A percentile compares a stretch with the other conserved stretches of the same genome.
Evolutionary conservation across 78 protist species (phyloP).

Genomic region (Speleostelium caveatum): DNA sequence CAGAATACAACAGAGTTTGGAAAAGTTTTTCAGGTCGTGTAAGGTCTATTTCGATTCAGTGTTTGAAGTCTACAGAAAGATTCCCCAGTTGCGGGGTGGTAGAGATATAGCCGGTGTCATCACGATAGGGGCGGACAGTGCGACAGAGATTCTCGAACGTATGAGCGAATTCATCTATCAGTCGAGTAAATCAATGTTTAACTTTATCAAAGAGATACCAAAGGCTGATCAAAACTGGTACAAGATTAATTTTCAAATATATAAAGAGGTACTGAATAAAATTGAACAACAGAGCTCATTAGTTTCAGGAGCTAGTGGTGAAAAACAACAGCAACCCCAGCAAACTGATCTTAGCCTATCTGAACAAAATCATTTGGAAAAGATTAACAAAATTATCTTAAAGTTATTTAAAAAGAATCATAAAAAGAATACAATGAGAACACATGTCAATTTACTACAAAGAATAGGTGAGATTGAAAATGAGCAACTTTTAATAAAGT

Average conservation of each 20-base stretch:
- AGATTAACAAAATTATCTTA: neutral
- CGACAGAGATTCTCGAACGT: neutral
- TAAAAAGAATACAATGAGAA: neutral
- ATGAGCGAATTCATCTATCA: constrained; percentile 7
- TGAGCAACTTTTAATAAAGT: too few relatives aligned
- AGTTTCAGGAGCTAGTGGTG: neutral
- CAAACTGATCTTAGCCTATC: neutral
- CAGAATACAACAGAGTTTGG: neutral
- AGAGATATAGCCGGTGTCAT: constrained; percentile 9
- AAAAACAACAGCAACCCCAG: neutral
- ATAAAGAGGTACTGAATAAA: neutral
- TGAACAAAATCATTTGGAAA: neutral
- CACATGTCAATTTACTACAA: neutral
- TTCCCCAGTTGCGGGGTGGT: constrained; percentile 21
- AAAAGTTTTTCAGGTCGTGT: neutral
- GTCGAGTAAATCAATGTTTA: neutral
- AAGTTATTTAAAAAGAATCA: neutral
- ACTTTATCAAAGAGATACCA: neutral
- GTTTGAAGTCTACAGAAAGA: neutral
- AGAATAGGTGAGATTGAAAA: constrained; percentile 3
- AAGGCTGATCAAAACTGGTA: neutral
- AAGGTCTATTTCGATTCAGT: constrained; percentile 3
- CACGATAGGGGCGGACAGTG: neutral
- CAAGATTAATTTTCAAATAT: neutral
- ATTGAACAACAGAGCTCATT: neutral